Percentiles rank a stretch among this genome's conserved stretches.
Conservation (phyloP, 495 filamentous ascomycete genomes). For the Aspergillus asperescens region DNA sequence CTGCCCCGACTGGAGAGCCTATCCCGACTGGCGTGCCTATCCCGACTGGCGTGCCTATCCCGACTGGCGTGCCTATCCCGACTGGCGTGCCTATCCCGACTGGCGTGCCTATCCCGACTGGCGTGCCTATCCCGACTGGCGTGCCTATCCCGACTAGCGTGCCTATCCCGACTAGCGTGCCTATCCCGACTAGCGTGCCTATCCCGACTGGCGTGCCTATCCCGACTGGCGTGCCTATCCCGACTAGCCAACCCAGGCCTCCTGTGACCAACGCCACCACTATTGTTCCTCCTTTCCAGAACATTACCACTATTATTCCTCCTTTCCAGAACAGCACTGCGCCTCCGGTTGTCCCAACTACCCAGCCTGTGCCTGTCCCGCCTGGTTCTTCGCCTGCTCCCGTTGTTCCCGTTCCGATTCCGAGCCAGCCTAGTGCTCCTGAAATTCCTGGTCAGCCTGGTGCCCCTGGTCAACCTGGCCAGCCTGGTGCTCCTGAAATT, state of each 20-base stretch:
- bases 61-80: constrained; percentile 4
- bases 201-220: constrained; percentile 4
- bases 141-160: neutral
- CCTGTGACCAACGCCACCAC: constrained; percentile 4
- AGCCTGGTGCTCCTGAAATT: neutral
- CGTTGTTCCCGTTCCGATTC: constrained; percentile 6
- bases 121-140: neutral
- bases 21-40: constrained; percentile 11
- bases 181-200: constrained; percentile 4
- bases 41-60: constrained; percentile 1
- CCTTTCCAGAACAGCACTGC: constrained; percentile 22
- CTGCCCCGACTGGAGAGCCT: neutral
- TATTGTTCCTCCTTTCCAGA: constrained; percentile 13
- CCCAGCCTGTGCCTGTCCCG: constrained; percentile 17
- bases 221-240: constrained; percentile 11
- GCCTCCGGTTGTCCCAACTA: constrained; percentile 9
- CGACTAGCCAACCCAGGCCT: constrained; percentile 15
- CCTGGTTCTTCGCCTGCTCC: constrained; percentile 10
- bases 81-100: constrained; percentile 13
- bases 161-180: constrained; percentile 6
- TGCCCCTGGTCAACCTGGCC: constrained; percentile 1
- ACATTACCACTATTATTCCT: constrained; percentile 14
- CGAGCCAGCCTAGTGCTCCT: neutral
- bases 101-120: neutral
- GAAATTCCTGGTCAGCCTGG: constrained; percentile 4